phyloP scores from a whole-genome alignment of 129 eudicot genomes.

The Flaveria trinervia region DNA sequence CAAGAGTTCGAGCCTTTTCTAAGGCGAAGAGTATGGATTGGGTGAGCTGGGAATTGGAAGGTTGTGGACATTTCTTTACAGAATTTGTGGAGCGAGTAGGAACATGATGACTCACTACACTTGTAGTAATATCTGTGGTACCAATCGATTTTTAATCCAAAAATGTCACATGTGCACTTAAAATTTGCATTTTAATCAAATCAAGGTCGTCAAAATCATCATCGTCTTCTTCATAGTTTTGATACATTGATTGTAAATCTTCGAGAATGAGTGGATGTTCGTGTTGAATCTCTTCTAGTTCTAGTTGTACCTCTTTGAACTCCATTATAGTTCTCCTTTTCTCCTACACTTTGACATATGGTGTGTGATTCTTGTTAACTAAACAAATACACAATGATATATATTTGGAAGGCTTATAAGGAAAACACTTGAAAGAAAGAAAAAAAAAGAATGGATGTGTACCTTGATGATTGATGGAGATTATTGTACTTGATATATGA shows the following conservation, averaged over 20 bases:
- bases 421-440: background rate
- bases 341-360: background rate
- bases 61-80: conserved; percentile 4
- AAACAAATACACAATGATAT: background rate
- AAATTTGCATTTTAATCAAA: background rate
- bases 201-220: background rate
- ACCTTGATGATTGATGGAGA: conserved; percentile 1
- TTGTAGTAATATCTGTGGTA: conserved; percentile 20
- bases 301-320: background rate
- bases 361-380: background rate
- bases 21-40: conserved; percentile 12
- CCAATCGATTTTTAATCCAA: background rate
- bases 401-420: background rate
- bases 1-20: background rate
- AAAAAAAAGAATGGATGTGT: background rate
- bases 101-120: conserved; percentile 15
- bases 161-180: conserved; percentile 1
- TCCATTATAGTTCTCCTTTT: conserved; percentile 7
- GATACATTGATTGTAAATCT: conserved; percentile 6
- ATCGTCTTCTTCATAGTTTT: conserved; percentile 10
- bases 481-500: background rate
- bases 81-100: conserved; percentile 10
- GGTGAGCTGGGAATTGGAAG: background rate
- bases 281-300: conserved; percentile 9
- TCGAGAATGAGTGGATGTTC: conserved; percentile 13